phyloP scores from a whole-genome alignment of 2,329 filamentous ascomycete genomes.

The Pezicula rhizophila region DNA sequence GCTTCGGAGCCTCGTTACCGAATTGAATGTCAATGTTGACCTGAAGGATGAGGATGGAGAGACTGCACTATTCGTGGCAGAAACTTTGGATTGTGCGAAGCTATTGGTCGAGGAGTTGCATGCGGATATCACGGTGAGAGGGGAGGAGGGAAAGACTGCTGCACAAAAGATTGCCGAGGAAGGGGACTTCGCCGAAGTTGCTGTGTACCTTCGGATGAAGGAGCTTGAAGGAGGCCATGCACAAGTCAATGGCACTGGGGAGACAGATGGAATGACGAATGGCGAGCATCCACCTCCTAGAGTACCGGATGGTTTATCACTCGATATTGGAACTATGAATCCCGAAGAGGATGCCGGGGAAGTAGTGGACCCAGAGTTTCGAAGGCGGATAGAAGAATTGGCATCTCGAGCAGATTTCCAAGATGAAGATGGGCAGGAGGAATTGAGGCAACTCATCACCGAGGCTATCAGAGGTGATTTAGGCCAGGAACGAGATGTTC shows the following conservation, averaged over 20 bases:
- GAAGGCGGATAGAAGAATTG: constrained; percentile 80
- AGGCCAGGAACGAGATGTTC: constrained; percentile 59
- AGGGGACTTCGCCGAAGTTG: constrained; percentile 70
- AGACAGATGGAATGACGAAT: constrained; percentile 18
- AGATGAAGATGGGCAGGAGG: constrained; percentile 70
- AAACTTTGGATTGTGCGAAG: constrained; percentile 71
- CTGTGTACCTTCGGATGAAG: constrained; percentile 55
- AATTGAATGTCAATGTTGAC: constrained; percentile 74
- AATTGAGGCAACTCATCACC: constrained; percentile 71
- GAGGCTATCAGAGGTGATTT: constrained; percentile 71
- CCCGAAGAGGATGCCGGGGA: constrained; percentile 56
- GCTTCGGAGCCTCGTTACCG: constrained; percentile 66
- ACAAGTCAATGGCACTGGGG: constrained; percentile 23
- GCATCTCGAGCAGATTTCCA: constrained; percentile 80
- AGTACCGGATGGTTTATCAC: constrained; percentile 67
- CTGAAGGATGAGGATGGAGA: constrained; percentile 86
- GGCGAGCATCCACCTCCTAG: constrained; percentile 42
- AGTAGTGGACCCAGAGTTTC: constrained; percentile 75
- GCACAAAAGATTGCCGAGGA: constrained; percentile 74
- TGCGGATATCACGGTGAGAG: constrained; percentile 58
- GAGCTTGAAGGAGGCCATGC: constrained; percentile 27
- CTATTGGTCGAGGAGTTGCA: constrained; percentile 78
- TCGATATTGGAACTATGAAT: constrained; percentile 72
- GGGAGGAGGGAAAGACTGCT: constrained; percentile 73
- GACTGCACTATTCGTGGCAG: constrained; percentile 89